phyloP scores from a whole-genome alignment of 345 rosid species.

The Moricandia arvensis region DNA sequence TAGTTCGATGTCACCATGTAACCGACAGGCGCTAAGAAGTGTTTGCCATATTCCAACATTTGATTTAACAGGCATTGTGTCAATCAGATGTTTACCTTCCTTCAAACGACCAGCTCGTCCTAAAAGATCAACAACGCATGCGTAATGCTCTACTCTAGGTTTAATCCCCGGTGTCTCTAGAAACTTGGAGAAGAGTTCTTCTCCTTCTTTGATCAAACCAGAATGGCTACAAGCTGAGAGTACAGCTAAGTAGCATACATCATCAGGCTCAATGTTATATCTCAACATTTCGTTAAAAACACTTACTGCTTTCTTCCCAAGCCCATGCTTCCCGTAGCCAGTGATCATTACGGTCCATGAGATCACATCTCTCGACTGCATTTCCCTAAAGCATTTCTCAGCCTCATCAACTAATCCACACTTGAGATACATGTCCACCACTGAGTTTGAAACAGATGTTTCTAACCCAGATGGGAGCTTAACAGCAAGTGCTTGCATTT shows the following conservation, averaged over 20 bases:
- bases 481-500: conserved; percentile 63
- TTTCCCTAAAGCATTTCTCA: conserved; percentile 51
- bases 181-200: conserved; percentile 53
- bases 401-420: conserved; percentile 78
- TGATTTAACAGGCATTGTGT: conserved; percentile 64
- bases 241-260: conserved; percentile 71
- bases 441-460: conserved; percentile 63
- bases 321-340: conserved; percentile 90
- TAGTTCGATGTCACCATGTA: conserved; percentile 63
- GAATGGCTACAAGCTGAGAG: conserved; percentile 92
- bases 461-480: conserved; percentile 69
- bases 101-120: conserved; percentile 72
- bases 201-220: conserved; percentile 66
- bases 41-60: conserved; percentile 86
- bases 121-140: conserved; percentile 83
- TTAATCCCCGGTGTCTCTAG: conserved; percentile 40
- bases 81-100: conserved; percentile 69
- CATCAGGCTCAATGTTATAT: conserved; percentile 61
- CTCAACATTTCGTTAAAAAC: conserved; percentile 55
- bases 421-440: conserved; percentile 88
- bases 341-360: conserved; percentile 93
- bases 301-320: conserved; percentile 58
- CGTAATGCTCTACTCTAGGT: conserved; percentile 75
- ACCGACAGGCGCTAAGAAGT: conserved; percentile 76
- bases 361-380: conserved; percentile 62